These are phyloP conservation scores for Mucor mucedo DNA, from an alignment of 371 early-diverging fungal species.

Conservation along the genomic window DNA sequence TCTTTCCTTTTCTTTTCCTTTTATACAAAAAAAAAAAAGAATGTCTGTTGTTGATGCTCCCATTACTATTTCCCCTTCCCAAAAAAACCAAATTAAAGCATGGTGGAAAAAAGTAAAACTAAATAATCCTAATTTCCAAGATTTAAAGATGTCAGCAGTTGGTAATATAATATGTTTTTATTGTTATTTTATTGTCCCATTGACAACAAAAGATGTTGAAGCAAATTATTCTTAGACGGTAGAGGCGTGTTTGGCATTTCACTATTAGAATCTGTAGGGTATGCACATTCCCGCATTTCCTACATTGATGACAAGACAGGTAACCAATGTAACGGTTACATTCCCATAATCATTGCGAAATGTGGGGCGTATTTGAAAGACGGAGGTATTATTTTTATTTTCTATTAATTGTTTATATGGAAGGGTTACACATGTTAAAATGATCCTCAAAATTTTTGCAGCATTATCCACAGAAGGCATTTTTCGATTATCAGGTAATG, in stretches of 20 bases:
- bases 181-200: no score
- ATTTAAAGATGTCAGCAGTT: constrained; percentile 19
- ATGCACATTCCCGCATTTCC: constrained; percentile 45
- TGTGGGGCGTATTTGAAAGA: constrained; percentile 63
- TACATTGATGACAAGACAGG: constrained; percentile 36
- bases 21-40: not conserved
- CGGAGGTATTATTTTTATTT: constrained; percentile 46
- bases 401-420: not conserved
- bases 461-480: constrained; percentile 56
- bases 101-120: constrained; percentile 47
- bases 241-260: constrained; percentile 47
- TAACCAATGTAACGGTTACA: constrained; percentile 42
- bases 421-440: constrained; percentile 1
- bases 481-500: constrained; percentile 68
- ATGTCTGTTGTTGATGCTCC: constrained; percentile 22
- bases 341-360: constrained; percentile 61
- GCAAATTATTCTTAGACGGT: not conserved
- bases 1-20: constrained; percentile 1
- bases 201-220: not conserved
- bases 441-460: constrained; percentile 10
- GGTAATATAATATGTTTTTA: constrained; percentile 13
- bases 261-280: constrained; percentile 40
- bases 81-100: constrained; percentile 37
- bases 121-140: constrained; percentile 13
- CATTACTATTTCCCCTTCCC: constrained; percentile 25